Evolutionary conservation across 768 basidiomycete genomes (phyloP).

Genomic region (Lactarius sanguifluus): DNA sequence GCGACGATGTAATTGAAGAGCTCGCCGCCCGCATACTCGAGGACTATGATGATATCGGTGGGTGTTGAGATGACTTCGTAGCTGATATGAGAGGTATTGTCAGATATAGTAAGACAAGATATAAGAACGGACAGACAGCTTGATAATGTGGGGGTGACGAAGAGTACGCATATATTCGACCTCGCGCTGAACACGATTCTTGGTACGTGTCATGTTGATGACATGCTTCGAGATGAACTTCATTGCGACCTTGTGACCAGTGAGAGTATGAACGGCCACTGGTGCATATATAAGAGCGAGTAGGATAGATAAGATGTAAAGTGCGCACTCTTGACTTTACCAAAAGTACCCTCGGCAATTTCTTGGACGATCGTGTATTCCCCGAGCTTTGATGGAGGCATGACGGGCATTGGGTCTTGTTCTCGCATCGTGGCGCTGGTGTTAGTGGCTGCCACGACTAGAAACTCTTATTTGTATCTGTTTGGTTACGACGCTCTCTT

Average conservation of each 20-base stretch:
- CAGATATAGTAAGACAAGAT: conserved; percentile 23
- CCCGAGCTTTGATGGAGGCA: conserved; percentile 74
- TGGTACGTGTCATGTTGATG: conserved; percentile 89
- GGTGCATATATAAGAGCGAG: conserved; percentile 20
- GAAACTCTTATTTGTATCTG: conserved; percentile 20
- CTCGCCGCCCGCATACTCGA: conserved; percentile 95
- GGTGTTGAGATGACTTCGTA: conserved; percentile 92
- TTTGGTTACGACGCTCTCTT: not conserved
- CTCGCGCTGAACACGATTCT: conserved; percentile 88
- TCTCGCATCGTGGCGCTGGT: conserved; percentile 30
- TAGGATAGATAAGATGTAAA: not conserved
- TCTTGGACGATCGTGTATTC: conserved; percentile 87
- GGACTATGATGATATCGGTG: conserved; percentile 96
- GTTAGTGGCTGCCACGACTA: not conserved
- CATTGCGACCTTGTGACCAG: conserved; percentile 95
- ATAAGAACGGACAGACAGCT: conserved; percentile 61
- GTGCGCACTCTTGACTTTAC: conserved; percentile 95
- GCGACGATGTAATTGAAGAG: conserved; percentile 97
- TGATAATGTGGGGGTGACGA: conserved; percentile 96
- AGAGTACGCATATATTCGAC: conserved; percentile 96
- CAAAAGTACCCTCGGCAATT: conserved; percentile 96
- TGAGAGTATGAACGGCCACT: conserved; percentile 95
- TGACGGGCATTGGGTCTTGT: conserved; percentile 36
- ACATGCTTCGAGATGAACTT: conserved; percentile 96
- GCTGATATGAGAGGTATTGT: conserved; percentile 37